phyloP scores from a whole-genome alignment of 108 stramenopile genomes.

The Aurantiochytrium sp. region DNA sequence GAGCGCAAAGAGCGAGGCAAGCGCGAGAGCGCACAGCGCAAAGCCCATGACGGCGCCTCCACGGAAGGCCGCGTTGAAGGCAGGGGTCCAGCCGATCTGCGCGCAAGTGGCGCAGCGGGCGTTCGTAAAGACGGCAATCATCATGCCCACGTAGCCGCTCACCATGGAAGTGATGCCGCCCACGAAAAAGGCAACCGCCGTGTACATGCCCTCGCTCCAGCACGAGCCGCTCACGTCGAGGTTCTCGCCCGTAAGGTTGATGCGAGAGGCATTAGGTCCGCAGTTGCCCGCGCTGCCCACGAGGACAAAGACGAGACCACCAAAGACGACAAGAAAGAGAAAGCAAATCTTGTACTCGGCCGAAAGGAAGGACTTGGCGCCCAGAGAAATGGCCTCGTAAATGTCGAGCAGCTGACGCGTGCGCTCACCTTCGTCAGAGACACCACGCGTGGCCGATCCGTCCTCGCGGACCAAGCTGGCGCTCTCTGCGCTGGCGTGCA shows the following conservation, averaged over 20 bases:
- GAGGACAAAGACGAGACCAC: slow-evolving; percentile 72
- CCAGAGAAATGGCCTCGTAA: slow-evolving; percentile 83
- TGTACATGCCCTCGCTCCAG: slow-evolving; percentile 68
- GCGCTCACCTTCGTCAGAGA: slow-evolving; percentile 47
- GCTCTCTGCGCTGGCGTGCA: slow-evolving; percentile 66
- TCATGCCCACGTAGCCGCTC: slow-evolving; percentile 89
- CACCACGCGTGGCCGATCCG: slow-evolving; percentile 44
- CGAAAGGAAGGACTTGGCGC: slow-evolving; percentile 82
- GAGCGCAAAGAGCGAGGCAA: slow-evolving; percentile 76
- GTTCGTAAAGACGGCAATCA: slow-evolving; percentile 91
- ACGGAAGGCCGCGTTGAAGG: slow-evolving; percentile 85
- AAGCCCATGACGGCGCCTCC: slow-evolving; percentile 97
- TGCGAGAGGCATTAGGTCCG: slow-evolving; percentile 30
- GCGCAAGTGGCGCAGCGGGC: slow-evolving; percentile 78
- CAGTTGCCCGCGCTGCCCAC: slow-evolving; percentile 75
- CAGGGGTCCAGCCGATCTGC: slow-evolving; percentile 48
- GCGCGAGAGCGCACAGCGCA: slow-evolving; percentile 81
- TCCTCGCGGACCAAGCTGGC: slow-evolving; percentile 64
- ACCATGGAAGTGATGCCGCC: slow-evolving; percentile 76
- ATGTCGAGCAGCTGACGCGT: slow-evolving; percentile 72
- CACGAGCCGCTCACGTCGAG: slow-evolving; percentile 21
- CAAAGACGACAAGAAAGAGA: slow-evolving; percentile 73
- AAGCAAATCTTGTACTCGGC: slow-evolving; percentile 92
- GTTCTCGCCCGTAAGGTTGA: neutral
- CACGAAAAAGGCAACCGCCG: slow-evolving; percentile 77